Base-by-base conservation (phyloP, 2,329 filamentous ascomycete genomes). In the Cercospora sp. region DNA sequence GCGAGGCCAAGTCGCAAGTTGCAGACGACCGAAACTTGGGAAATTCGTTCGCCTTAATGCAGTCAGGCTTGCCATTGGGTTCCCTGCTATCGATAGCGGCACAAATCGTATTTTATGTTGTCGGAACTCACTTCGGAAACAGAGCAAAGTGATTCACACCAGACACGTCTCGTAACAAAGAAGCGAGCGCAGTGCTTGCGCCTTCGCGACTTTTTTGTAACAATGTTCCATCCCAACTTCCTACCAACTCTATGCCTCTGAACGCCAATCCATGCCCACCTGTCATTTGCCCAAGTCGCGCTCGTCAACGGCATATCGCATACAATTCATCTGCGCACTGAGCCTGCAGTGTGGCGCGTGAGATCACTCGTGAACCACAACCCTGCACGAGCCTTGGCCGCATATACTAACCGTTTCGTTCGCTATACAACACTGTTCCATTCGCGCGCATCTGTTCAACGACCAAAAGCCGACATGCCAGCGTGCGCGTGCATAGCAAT, bases 381-480 rank as follows among this genome's bases (percentile, higher is more conserved):
- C 26, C 9, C 20, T 20, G 26, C 48, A 26, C 48, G 20, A 53
- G 18, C 18, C 26, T 28, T 39, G 33, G 33, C 33, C 33, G 33
- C 33, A 39, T 16, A 6, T 13, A 39, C 48, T 18, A 26, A 53
- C 18, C 23, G 3, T 20, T 28, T 28, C 48, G 26, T n/a, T 58
- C 30, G 20, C 53, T 26, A 31, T 20, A 23, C 26, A 5, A 58
- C 23, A 3, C 26, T 58, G 53, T 6, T 42, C 5, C 36, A n/a
- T 16, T 58, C 53, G 53, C 53, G 53, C 53, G 6, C 13, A 28
- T 53, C 48, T 28, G 20, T 5, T 64, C 73, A 74, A 33, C 73
- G 72, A 58, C 73, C 72, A 62, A 70, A 75, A 30, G 67, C 64
- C 20, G 72, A 70, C 67, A 73, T 69, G 31, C 72, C 74, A 60